These are phyloP conservation scores for Penicillium daleae DNA, from an alignment of 495 filamentous ascomycete genomes.

Conservation along the genomic window DNA sequence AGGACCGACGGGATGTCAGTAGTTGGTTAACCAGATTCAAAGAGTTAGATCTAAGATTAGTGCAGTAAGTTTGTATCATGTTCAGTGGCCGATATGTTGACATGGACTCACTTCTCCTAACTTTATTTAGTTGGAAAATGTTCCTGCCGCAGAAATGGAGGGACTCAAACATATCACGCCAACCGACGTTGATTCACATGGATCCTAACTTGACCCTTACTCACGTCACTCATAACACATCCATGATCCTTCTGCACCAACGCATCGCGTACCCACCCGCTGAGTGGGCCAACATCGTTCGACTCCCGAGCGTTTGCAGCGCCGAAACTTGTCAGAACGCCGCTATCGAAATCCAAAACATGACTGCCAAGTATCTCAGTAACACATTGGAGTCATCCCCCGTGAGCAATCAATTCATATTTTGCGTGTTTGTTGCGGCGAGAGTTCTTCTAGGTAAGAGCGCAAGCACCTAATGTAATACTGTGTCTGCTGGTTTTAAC, in stretches of 20 bases:
- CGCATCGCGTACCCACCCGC: slow-evolving; percentile 21
- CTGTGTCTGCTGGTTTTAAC: not conserved
- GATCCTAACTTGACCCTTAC: slow-evolving; percentile 26
- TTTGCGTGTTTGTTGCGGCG: slow-evolving; percentile 45
- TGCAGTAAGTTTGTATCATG: slow-evolving; percentile 13
- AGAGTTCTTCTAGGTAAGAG: slow-evolving; percentile 36
- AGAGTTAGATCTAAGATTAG: slow-evolving; percentile 18
- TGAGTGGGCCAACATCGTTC: slow-evolving; percentile 36
- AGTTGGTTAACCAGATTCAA: slow-evolving; percentile 37
- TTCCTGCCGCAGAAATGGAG: slow-evolving; percentile 44
- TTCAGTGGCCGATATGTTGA: not conserved
- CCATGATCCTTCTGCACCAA: slow-evolving; percentile 23
- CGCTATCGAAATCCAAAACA: slow-evolving; percentile 43
- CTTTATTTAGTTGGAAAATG: slow-evolving; percentile 40
- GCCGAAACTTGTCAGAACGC: slow-evolving; percentile 48
- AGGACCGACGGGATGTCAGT: slow-evolving; percentile 30
- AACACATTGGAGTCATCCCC: slow-evolving; percentile 25
- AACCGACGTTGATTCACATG: slow-evolving; percentile 1
- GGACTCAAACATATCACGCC: slow-evolving; percentile 14
- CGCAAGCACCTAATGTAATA: slow-evolving; percentile 3
- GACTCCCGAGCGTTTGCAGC: slow-evolving; percentile 41
- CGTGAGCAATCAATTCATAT: slow-evolving; percentile 41
- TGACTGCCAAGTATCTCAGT: slow-evolving; percentile 41
- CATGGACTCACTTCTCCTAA: not conserved
- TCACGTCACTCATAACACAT: slow-evolving; percentile 27